Conservation (phyloP, 306 rosid species). For the Vigna angularis region DNA sequence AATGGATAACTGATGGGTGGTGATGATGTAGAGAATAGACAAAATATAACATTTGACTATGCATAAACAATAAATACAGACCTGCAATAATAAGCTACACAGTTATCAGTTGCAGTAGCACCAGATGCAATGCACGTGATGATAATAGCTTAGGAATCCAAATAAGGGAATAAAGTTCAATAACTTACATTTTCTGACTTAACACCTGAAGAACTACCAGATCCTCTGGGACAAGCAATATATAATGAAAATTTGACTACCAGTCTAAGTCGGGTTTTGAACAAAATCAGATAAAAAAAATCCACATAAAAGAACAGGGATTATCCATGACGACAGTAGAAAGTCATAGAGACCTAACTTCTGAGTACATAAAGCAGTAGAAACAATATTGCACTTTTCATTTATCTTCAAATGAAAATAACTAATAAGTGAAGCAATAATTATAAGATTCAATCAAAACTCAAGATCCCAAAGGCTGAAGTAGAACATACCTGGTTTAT, state of each 20-base stretch:
- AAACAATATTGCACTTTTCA: not conserved
- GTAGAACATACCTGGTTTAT: conserved; percentile 62
- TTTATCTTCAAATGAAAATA: not conserved
- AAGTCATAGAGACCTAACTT: not conserved
- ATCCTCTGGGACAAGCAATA: conserved; percentile 1
- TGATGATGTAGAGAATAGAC: not conserved
- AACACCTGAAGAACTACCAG: not conserved
- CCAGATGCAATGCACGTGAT: not conserved
- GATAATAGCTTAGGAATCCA: not conserved
- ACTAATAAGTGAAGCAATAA: conserved; percentile 17
- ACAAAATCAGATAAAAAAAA: not conserved
- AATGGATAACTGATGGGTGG: too few relatives aligned
- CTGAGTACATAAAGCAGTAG: not conserved
- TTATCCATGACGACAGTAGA: not conserved
- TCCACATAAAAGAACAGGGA: conserved; percentile 22
- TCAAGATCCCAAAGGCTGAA: conserved; percentile 19
- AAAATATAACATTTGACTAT: not conserved
- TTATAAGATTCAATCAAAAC: not conserved
- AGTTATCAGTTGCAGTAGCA: not conserved
- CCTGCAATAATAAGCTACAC: not conserved
- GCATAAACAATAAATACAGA: not conserved
- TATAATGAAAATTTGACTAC: not conserved
- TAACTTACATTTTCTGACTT: not conserved
- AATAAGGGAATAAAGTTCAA: not conserved
- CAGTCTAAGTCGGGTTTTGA: conserved; percentile 25